Evolutionary conservation across 176 grass and related monocot species (phyloP).

Genomic region (Oryza glaberrima): DNA sequence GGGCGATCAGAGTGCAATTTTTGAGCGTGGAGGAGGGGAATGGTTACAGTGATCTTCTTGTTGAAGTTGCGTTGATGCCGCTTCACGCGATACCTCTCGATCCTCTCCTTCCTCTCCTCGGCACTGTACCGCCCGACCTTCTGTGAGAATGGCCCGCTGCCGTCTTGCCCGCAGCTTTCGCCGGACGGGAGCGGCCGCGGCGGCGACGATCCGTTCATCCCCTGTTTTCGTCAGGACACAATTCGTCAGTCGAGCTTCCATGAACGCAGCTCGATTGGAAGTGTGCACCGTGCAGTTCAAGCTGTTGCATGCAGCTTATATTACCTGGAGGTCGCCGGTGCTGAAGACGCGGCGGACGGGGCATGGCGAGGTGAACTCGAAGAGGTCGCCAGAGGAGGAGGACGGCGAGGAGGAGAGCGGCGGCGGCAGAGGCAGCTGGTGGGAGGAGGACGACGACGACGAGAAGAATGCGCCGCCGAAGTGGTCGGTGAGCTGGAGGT

Average conservation of each 20-base stretch:
- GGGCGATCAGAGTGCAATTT: not conserved
- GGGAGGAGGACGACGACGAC: constrained; percentile 22
- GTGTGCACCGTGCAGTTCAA: not conserved
- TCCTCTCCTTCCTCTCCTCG: constrained; percentile 74
- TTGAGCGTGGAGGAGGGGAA: not conserved
- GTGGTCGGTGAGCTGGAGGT: constrained; percentile 37
- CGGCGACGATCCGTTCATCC: constrained; percentile 57
- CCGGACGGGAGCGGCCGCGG: constrained; percentile 19
- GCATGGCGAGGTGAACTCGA: constrained; percentile 55
- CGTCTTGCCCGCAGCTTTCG: constrained; percentile 56
- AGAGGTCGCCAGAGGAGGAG: constrained; percentile 66
- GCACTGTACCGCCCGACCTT: constrained; percentile 72
- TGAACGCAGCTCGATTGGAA: not conserved
- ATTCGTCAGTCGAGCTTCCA: not conserved
- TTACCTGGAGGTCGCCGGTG: constrained; percentile 88
- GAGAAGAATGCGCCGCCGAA: constrained; percentile 38
- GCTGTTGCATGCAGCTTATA: not conserved
- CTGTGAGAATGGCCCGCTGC: constrained; percentile 42
- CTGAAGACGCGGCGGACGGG: constrained; percentile 78
- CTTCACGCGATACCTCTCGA: constrained; percentile 70
- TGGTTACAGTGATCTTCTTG: constrained; percentile 91
- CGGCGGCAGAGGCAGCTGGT: constrained; percentile 36
- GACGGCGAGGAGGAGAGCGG: constrained; percentile 60
- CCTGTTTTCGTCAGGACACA: constrained; percentile 49
- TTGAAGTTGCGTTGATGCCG: constrained; percentile 79